Conservation (phyloP, 257 asterid species). For the Petunia axillaris region DNA sequence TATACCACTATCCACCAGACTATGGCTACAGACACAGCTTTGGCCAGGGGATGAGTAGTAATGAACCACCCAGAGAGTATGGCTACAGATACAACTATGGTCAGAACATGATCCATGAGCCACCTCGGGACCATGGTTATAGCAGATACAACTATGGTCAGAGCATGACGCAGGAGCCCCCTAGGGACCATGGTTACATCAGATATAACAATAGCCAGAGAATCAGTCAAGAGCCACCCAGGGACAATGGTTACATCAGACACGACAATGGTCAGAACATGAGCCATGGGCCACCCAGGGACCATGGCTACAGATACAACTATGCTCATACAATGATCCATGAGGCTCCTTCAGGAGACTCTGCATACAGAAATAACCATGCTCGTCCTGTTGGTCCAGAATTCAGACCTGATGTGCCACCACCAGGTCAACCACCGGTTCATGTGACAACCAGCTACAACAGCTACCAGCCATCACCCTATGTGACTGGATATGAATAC, state of each 20-base stretch:
- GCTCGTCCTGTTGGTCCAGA: conserved; percentile 25
- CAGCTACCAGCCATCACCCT: conserved; percentile 62
- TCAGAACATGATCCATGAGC: conserved; percentile 33
- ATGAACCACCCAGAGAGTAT: not conserved
- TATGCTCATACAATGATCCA: conserved; percentile 34
- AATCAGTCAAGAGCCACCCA: not conserved
- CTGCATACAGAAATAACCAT: conserved; percentile 31
- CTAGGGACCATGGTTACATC: conserved; percentile 41
- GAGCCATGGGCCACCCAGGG: conserved; percentile 19
- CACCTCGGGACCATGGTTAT: conserved; percentile 41
- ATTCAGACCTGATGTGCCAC: conserved; percentile 39
- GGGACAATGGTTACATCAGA: conserved; percentile 44
- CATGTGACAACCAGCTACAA: conserved; percentile 62
- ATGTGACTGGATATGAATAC: conserved; percentile 64
- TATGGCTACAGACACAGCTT: conserved; percentile 45
- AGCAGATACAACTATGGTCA: conserved; percentile 32
- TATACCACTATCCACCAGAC: conserved; percentile 70
- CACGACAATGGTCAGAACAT: conserved; percentile 30
- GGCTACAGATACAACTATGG: conserved; percentile 28
- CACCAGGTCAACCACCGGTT: conserved; percentile 40
- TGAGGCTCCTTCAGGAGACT: conserved; percentile 27
- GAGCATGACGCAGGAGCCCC: not conserved
- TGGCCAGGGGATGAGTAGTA: conserved; percentile 26
- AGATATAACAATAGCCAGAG: conserved; percentile 34
- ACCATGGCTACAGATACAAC: not conserved